These are phyloP conservation scores for Microdochium nivale DNA, from an alignment of 2,329 filamentous ascomycete species.

Conservation along the genomic window DNA sequence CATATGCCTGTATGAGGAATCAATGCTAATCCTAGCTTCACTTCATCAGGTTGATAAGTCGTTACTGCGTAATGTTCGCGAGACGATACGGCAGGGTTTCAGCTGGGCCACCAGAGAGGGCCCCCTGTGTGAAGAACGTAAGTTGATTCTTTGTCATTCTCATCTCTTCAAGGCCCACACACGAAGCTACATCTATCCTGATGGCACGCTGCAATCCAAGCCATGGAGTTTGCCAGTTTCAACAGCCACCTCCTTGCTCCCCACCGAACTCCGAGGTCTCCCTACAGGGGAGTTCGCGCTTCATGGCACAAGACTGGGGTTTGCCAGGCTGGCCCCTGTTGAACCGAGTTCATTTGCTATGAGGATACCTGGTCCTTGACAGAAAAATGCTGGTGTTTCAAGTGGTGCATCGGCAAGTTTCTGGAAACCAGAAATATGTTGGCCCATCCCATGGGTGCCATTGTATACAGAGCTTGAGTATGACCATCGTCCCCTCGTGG, in stretches of 20 bases:
- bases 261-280: background rate
- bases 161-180: too few relatives aligned
- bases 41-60: constrained; percentile 72
- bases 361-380: too few relatives aligned
- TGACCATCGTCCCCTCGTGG: too few relatives aligned
- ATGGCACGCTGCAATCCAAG: background rate
- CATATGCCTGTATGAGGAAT: background rate
- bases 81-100: constrained; percentile 92
- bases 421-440: too few relatives aligned
- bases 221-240: background rate
- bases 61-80: constrained; percentile 74
- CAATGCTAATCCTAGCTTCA: background rate
- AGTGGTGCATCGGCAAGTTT: too few relatives aligned
- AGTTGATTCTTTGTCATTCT: constrained; percentile 32
- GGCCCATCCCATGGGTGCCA: too few relatives aligned
- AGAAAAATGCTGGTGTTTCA: too few relatives aligned
- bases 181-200: too few relatives aligned
- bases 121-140: constrained; percentile 93
- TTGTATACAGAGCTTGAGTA: too few relatives aligned
- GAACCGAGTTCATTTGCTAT: too few relatives aligned
- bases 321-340: too few relatives aligned
- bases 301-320: background rate
- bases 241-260: background rate
- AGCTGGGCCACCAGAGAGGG: constrained; percentile 95
- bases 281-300: too few relatives aligned